phyloP scores from a whole-genome alignment of 495 filamentous ascomycete genomes.

The Niebla homalea region DNA sequence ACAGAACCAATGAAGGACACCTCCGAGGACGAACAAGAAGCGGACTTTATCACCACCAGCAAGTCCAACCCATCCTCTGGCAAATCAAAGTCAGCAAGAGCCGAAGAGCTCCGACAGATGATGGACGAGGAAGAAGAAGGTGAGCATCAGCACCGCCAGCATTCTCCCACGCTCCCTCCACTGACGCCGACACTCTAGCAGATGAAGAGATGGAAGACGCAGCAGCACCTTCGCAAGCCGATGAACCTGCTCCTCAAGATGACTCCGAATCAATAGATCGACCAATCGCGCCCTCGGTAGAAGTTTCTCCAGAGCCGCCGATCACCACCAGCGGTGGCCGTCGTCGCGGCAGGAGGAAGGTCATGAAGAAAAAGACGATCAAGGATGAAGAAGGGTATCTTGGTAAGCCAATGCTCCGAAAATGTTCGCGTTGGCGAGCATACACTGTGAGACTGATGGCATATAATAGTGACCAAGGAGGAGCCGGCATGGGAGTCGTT shows the following conservation, averaged over 20 bases:
- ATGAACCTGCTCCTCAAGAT: constrained; percentile 19
- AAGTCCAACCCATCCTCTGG: constrained; percentile 24
- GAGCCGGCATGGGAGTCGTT: constrained; percentile 90
- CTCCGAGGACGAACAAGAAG: constrained; percentile 63
- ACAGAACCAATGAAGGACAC: constrained; percentile 40
- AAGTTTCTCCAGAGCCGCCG: constrained; percentile 28
- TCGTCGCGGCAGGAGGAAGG: constrained; percentile 62
- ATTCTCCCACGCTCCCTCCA: background rate
- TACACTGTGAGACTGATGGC: background rate
- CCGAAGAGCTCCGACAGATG: constrained; percentile 64
- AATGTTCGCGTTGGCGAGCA: background rate
- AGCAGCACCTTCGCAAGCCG: constrained; percentile 17
- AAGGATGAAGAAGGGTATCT: constrained; percentile 93
- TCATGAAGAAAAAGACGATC: constrained; percentile 79
- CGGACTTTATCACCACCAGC: constrained; percentile 37
- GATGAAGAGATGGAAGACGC: constrained; percentile 39
- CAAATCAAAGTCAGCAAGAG: constrained; percentile 55
- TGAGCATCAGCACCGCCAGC: constrained; percentile 15
- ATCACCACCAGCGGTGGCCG: constrained; percentile 45
- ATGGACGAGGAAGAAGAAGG: constrained; percentile 74
- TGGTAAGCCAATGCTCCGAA: constrained; percentile 37
- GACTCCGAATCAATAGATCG: constrained; percentile 29
- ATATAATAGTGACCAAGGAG: constrained; percentile 65
- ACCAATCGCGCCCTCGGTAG: constrained; percentile 31
- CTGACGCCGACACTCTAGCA: background rate